Evolutionary conservation across 2,329 filamentous ascomycete genomes (phyloP), one percentile per base, ranked within the genome.

Genomic region (Escovopsis sp.): DNA sequence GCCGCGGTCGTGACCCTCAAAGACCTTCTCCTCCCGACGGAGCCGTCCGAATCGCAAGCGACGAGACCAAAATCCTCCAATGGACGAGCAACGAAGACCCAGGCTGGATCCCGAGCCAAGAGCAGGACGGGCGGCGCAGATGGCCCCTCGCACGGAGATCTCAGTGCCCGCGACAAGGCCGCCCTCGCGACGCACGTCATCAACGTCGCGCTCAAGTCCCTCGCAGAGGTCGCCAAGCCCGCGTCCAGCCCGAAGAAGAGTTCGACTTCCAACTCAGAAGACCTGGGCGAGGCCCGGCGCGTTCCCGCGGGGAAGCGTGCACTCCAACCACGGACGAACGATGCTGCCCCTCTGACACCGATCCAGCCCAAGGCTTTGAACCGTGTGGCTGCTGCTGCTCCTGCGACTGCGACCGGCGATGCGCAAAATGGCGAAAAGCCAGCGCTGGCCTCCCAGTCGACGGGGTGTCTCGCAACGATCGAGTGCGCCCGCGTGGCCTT

Each of bases 401-500:
- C 67, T 5, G 77, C 68, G 10, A 71, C 66, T 8, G 69, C 68
- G 11, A 53, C 43, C 13, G n/a, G n/a, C n/a, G 57, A 58, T 9
- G 45, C 48, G 7, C 38, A 55, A 2, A 63, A 59, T 38, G 4
- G 8, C 8, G 30, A 48, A 11, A 56, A 55, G 30, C 40, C 49
- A 13, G 43, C 48, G 13, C 35, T 45, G 27, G 41, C 43, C 34
- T 25, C 37, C 17, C 51, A 53, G 13, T 61, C 60, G 13, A 60
- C 58, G 3, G 61, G 62, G 31, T 70, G 67, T 35, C 50, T 76
- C 12, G 64, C 74, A 2, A 68, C 65, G 1, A 74, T 77, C 11
- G 79, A 86, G 56, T 86, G 81, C 47, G 70, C 76, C 6, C 68
- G 79, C 9, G 54, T 71, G 19, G 79, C 77, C 2, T 83, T 87